These are phyloP conservation scores for Porphyrellus sp. DNA, from an alignment of 1,284 basidiomycete species.

Conservation along the genomic window DNA sequence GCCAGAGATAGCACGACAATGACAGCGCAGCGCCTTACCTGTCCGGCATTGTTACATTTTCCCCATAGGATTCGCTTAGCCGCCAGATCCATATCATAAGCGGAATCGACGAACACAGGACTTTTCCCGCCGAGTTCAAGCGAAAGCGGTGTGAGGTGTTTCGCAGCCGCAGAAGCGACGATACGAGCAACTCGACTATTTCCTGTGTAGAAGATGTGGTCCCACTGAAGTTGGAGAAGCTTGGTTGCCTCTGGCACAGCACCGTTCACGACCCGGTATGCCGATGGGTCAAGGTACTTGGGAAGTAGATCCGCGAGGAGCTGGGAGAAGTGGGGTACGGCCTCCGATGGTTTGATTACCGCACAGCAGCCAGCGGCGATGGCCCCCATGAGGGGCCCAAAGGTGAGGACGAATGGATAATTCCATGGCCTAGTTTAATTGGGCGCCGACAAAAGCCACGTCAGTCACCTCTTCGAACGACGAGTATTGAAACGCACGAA, in stretches of 20 bases:
- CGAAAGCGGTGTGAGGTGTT: constrained; percentile 59
- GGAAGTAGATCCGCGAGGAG: constrained; percentile 56
- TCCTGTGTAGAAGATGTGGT: constrained; percentile 50
- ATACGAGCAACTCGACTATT: constrained; percentile 53
- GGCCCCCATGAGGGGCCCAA: constrained; percentile 55
- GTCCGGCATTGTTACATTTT: constrained; percentile 52
- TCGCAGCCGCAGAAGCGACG: constrained; percentile 59
- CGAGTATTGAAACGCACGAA: constrained; percentile 18
- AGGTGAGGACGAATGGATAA: constrained; percentile 49
- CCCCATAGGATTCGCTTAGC: constrained; percentile 53
- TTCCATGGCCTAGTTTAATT: constrained; percentile 47
- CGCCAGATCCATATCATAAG: constrained; percentile 43
- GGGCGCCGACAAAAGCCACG: no score
- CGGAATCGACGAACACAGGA: constrained; percentile 54
- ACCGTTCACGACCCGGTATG: constrained; percentile 55
- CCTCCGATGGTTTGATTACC: constrained; percentile 63
- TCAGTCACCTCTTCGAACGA: background rate
- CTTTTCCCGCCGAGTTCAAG: constrained; percentile 71
- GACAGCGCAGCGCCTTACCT: constrained; percentile 29
- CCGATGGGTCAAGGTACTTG: constrained; percentile 57
- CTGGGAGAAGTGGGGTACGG: constrained; percentile 47
- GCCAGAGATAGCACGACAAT: background rate
- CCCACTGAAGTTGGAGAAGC: constrained; percentile 58
- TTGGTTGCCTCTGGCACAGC: constrained; percentile 48
- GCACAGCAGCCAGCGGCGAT: constrained; percentile 61